Evolutionary conservation across 495 filamentous ascomycete genomes (phyloP), one percentile per base, ranked within the genome.

Genomic region (Lasiosphaeria hispida): DNA sequence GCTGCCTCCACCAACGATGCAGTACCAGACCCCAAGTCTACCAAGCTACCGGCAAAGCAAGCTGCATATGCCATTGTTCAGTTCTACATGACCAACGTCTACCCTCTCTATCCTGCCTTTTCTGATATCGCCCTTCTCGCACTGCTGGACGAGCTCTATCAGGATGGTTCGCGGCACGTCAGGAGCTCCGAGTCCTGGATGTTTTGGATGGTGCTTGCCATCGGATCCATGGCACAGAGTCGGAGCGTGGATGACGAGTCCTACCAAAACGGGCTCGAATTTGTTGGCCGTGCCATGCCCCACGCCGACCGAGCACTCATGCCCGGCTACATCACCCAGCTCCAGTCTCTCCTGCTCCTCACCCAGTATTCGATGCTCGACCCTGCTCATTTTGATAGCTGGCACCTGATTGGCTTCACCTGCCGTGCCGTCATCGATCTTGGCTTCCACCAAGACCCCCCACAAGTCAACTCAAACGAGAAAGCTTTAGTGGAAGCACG

Each of bases 301-400:
- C 81, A 90, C 66, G 85, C 90, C 2, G 90, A 95, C 61, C 77
- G 83, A 44, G 92, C 94, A 4, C 78, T 97, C 37, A 85, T 84
- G 57, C 92, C 93, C 0, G 92, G 91, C 4, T 90, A 90, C 57
- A 80, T 89, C 5, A 80, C 80, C 5, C 89, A 91, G 42, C 89
- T 96, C 13, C 92, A 96, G 70, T 88, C 91, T 1, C 81, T 96
- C 37, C 67, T 96, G 19, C 79, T 96, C 7, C 83, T 97, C 40
- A 91, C 91, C 0, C 81, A 91, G 58, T 97, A 96, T 71, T 85
- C 91, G 5, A 87, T 92, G 72, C 77, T 95, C 34, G 91, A 96
- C 65, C 92, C 92, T 11, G 80, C 82, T 38, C 91, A 92, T 67
- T 95, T 96, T 67, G 89, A 94, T 55, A 88, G 85, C 64, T 96